Evolutionary conservation across 2,329 filamentous ascomycete genomes (phyloP).

Genomic region (Ophiostoma tasmaniense): DNA sequence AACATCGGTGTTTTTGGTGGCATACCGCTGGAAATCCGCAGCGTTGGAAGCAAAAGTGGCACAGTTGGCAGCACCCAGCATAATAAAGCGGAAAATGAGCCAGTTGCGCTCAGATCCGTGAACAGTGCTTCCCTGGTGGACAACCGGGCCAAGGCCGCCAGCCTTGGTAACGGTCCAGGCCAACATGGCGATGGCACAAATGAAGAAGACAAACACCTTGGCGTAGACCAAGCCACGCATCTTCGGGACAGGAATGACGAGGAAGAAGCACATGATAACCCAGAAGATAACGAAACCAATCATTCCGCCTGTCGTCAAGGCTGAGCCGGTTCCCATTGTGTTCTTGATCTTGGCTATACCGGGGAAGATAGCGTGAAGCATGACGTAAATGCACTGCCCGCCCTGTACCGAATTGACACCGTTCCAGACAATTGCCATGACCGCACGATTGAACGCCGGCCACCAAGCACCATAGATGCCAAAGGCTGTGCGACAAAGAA

Average conservation of each 20-base stretch:
- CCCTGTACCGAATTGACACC: conserved; percentile 8
- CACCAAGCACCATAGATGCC: conserved; percentile 34
- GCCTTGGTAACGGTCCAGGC: conserved; percentile 14
- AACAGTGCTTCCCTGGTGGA: conserved; percentile 25
- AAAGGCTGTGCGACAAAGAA: conserved; percentile 35
- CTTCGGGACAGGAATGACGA: conserved; percentile 16
- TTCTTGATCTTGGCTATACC: conserved; percentile 33
- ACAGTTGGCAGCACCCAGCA: conserved; percentile 30
- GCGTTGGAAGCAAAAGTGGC: conserved; percentile 34
- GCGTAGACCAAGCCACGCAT: conserved; percentile 16
- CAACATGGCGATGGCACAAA: conserved; percentile 15
- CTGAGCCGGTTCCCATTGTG: conserved; percentile 16
- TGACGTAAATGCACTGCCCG: conserved; percentile 25
- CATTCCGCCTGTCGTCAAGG: conserved; percentile 14
- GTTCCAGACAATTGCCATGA: conserved; percentile 31
- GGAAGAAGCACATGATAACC: conserved; percentile 24
- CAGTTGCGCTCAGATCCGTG: conserved; percentile 30
- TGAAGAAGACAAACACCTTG: conserved; percentile 16
- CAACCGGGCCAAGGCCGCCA: conserved; percentile 21
- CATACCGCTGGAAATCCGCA: conserved; percentile 37
- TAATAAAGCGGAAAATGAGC: conserved; percentile 32
- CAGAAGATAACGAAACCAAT: conserved; percentile 15
- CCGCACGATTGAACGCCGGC: conserved; percentile 36
- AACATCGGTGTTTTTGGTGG: conserved; percentile 32
- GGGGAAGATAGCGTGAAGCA: conserved; percentile 36